Evolutionary conservation across 2,329 filamentous ascomycete genomes (phyloP), one percentile per base, ranked within the genome.

Genomic region (Pseudopyricularia cyperi): DNA sequence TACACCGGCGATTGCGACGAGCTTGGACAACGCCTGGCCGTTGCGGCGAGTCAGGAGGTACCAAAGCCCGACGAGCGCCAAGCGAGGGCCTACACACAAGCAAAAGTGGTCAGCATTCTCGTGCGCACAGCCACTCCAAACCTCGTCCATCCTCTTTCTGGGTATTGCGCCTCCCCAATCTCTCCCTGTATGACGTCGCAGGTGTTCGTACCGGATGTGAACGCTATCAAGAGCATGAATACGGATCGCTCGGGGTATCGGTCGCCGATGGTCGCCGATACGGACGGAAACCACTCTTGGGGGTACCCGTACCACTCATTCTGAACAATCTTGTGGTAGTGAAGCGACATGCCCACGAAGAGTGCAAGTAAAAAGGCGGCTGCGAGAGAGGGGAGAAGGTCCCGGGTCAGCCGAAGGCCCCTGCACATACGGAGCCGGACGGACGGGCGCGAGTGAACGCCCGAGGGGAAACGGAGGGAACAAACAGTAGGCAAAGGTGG

Each of bases 231-330:
- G 58, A 98, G 68, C 80, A 95, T 91, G 68, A 98, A 98, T 62
- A 97, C 85, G 15, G 93, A 95, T 55, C 93, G 85, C 70, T 98
- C 93, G 51, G 93, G 93, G 63, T 96, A 97, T 58, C 90, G 83
- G 68, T 98, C 93, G 65, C 93, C 93, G 70, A 98, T 98, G 34
- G 93, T 97, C 39, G 93, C 85, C 30, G 91, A 96, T 22, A 96
- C 90, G 44, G 90, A 95, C 54, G 90, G 90, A 63, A 95, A 95
- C 90, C 90, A 96, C 74, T 96, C 90, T 59, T 95, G 75, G 2
- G 90, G 90, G 64, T 94, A 95, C 60, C 89, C 89, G 68, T 89
- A 95, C 71, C 90, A 87, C 69, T 98, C 89, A 69, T 98, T 98
- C 69, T 96, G 76, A 52, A 98, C 93, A 60, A 98, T 98, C 73